Conservation (phyloP, 768 basidiomycete genomes). For the Amanita muscaria region DNA sequence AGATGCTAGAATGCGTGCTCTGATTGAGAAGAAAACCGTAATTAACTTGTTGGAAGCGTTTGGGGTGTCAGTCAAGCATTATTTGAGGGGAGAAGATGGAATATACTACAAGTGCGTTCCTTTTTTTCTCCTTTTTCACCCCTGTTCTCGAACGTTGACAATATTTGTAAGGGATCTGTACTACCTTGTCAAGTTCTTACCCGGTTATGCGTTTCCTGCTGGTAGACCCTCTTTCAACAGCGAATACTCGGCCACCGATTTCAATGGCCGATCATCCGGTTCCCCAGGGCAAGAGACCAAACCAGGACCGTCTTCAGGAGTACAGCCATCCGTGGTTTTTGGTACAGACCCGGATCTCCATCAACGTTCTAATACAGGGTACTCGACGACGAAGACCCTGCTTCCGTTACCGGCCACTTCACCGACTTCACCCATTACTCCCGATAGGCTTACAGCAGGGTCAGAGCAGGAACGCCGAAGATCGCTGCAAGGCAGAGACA, state of each 20-base stretch:
- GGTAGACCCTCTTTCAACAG: slow-evolving; percentile 29
- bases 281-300: not conserved
- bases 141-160: not conserved
- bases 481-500: slow-evolving; percentile 13
- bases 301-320: not conserved
- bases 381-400: slow-evolving; percentile 3
- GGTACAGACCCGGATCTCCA: not conserved
- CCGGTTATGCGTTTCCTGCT: slow-evolving; percentile 48
- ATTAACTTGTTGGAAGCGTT: slow-evolving; percentile 63
- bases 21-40: slow-evolving; percentile 62
- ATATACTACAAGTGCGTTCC: slow-evolving; percentile 34
- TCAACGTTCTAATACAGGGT: slow-evolving; percentile 20
- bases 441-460: no score
- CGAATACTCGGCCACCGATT: not conserved
- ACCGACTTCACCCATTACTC: not conserved
- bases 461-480: not conserved
- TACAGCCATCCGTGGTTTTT: not conserved
- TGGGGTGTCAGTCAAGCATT: slow-evolving; percentile 60
- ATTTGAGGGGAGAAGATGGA: slow-evolving; percentile 51
- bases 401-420: not conserved
- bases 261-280: not conserved
- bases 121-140: not conserved
- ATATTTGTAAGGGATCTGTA: slow-evolving; percentile 41
- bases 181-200: slow-evolving; percentile 66
- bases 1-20: slow-evolving; percentile 32